A percentile compares a stretch with the other conserved stretches of the same genome.
Conservation (phyloP, 768 basidiomycete species). For the Cystoderma amianthinum region DNA sequence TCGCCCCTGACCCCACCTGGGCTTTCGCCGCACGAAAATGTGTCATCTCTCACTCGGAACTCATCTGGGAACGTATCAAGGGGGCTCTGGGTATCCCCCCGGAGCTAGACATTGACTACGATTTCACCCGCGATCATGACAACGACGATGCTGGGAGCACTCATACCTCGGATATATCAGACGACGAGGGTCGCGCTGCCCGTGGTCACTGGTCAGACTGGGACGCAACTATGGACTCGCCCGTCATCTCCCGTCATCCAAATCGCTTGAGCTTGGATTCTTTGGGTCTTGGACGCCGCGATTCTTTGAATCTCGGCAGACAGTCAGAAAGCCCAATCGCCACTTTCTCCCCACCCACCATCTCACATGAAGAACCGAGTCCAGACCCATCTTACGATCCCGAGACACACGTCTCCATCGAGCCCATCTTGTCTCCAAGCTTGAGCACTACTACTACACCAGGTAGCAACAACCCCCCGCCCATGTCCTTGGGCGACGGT, state of each 20-base stretch:
- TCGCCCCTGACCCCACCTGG: slow-evolving; percentile 69
- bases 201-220: slow-evolving; percentile 36
- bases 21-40: slow-evolving; percentile 67
- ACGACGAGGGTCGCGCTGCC: slow-evolving; percentile 31
- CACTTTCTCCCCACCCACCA: slow-evolving; percentile 12
- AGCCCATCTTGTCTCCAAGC: slow-evolving; percentile 43
- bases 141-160: slow-evolving; percentile 14
- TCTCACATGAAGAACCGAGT: slow-evolving; percentile 5
- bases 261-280: slow-evolving; percentile 17
- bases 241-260: slow-evolving; percentile 17
- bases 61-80: slow-evolving; percentile 90
- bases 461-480: slow-evolving; percentile 19
- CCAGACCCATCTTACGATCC: slow-evolving; percentile 5
- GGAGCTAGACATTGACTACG: slow-evolving; percentile 65
- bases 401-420: slow-evolving; percentile 28
- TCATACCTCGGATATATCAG: slow-evolving; percentile 32
- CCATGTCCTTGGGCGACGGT: slow-evolving; percentile 27
- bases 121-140: slow-evolving; percentile 16
- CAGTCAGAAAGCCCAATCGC: slow-evolving; percentile 9
- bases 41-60: slow-evolving; percentile 69
- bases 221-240: slow-evolving; percentile 40
- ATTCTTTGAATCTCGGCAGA: neutral
- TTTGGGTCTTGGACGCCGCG: slow-evolving; percentile 7
- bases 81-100: slow-evolving; percentile 83
- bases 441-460: neutral